These are phyloP conservation scores for Lolium multiflorum DNA, from an alignment of 176 grass and related monocot species.

Conservation along the genomic window DNA sequence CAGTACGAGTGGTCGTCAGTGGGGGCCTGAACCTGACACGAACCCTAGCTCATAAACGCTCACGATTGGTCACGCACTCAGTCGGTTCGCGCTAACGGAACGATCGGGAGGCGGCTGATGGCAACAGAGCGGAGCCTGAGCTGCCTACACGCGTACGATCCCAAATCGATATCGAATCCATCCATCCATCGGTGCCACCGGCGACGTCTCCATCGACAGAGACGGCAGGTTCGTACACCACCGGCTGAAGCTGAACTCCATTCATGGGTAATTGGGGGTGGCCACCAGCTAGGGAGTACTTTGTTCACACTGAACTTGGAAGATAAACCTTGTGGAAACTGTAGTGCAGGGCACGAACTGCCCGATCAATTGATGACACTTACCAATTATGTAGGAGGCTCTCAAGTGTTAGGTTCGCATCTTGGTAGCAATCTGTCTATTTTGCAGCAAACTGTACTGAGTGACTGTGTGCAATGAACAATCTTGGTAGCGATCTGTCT, in stretches of 20 bases:
- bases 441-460: not conserved
- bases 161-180: not conserved
- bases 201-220: slow-evolving; percentile 27
- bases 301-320: not conserved
- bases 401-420: not conserved
- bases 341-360: not conserved
- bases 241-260: not conserved
- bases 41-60: not conserved
- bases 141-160: slow-evolving; percentile 5
- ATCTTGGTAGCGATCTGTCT: slow-evolving; percentile 30
- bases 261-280: not conserved
- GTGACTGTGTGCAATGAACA: too few relatives aligned
- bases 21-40: not conserved
- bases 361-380: not conserved
- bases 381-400: not conserved
- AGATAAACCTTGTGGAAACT: not conserved
- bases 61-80: slow-evolving; percentile 2
- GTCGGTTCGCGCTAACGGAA: not conserved
- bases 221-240: slow-evolving; percentile 24
- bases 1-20: slow-evolving; percentile 2
- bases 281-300: not conserved
- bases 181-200: slow-evolving; percentile 5
- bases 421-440: slow-evolving; percentile 34
- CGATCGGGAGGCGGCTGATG: slow-evolving; percentile 32
- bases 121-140: not conserved